Base-by-base conservation (phyloP, 208 protist genomes). In the Trypanosoma rangeli region DNA sequence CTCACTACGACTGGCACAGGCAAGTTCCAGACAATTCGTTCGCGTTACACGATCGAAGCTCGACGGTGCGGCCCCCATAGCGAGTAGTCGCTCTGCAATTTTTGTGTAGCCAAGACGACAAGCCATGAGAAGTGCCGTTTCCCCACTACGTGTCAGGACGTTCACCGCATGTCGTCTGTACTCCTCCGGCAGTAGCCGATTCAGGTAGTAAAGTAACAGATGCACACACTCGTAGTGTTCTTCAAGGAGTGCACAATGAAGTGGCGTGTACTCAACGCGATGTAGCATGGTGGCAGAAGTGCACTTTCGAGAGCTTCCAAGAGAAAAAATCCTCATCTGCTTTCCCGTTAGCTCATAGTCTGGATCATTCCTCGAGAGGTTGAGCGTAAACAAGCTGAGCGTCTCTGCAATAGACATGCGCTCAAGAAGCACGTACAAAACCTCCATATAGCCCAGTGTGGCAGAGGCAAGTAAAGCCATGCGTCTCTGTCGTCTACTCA, bases 381-480 rank as follows among this genome's bases (percentile, higher is more conserved):
- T 57, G 15, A 94, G 33, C 7, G 79, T 77, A 74, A 92, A 94
- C 29, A 81, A 62, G 20, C 68, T 81, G 10, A 94, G 70, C 10
- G 91, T 13, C 66, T 94, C 88, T 69, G 84, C 71, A 31, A 87
- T 64, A 3, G 76, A 71, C 24, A 90, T 85, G 26, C 86, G 86
- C 78, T 92, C 80, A 22, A 92, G 79, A 31, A 94, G 65, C 16
- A 88, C 84, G 46, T 84, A 84, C 24, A 94, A 62, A 29, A 92
- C 79, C 10, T 87, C 79, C 20, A 55, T 66, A 67, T 94, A 94
- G 35, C 89, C 89, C 0, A 94, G 76, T 8, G 84, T 81, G 28
- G 83, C 86, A 20, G 82, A 75, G 5, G 78, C 84, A 26, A 86
- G 79, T 20, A 94, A 58, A 22, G 89, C 84, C 58, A 79, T 80